Evolutionary conservation across 2,329 filamentous ascomycete species (phyloP).

Genomic region (Lachnellula suecica): DNA sequence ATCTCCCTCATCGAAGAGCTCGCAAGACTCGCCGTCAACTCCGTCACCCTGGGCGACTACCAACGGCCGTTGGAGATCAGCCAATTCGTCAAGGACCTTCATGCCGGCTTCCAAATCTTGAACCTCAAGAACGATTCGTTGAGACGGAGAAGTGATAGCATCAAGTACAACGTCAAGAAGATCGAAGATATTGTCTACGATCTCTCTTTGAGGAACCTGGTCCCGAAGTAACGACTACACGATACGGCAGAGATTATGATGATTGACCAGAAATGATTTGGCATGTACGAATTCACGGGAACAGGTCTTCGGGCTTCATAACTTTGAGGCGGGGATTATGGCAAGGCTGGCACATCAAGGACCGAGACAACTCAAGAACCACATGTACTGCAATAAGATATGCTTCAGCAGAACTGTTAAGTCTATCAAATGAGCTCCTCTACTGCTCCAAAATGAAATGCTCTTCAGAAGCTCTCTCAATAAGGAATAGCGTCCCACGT

Average conservation of each 20-base stretch:
- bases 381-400: neutral
- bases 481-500: constrained; percentile 1
- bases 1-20: constrained; percentile 89
- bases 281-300: neutral
- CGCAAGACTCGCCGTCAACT: constrained; percentile 86
- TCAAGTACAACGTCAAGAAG: constrained; percentile 98
- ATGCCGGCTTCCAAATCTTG: constrained; percentile 93
- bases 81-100: constrained; percentile 90
- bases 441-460: neutral
- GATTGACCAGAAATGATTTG: neutral
- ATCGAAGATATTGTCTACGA: constrained; percentile 99
- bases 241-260: neutral
- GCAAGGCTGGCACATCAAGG: neutral
- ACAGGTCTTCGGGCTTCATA: neutral
- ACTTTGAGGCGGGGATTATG: neutral
- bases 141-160: constrained; percentile 82
- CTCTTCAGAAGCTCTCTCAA: neutral
- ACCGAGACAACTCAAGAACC: neutral
- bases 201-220: constrained; percentile 79
- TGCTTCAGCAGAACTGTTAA: neutral
- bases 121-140: constrained; percentile 96
- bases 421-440: neutral
- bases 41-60: constrained; percentile 89
- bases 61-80: constrained; percentile 83
- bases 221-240: constrained; percentile 47